Evolutionary conservation across 805 yeast species (phyloP), one percentile per base, ranked within the genome.

Genomic region (Yamadazyma akitaensis): DNA sequence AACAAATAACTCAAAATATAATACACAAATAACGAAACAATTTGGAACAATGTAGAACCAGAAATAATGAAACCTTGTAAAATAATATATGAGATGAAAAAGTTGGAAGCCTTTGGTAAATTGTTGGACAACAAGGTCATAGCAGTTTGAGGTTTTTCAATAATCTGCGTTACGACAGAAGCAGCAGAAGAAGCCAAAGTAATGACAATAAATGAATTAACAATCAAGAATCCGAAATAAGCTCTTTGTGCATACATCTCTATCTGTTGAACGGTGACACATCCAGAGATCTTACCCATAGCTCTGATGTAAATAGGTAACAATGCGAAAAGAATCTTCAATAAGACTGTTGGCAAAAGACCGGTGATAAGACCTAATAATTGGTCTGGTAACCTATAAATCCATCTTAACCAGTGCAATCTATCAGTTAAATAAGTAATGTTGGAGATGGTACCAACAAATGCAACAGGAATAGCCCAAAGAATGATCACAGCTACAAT

Each of bases 401-500:
- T 77, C 68, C 88, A 94, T 34, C 75, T 66, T 60, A 92, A 76
- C 73, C 88, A 94, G 8, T 73, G 88, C 26, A 92, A 79, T 51
- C 78, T 77, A 32, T 76, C 71, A 33, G 86, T 88, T 61, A 90
- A 73, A 59, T 77, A 84, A 53, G 84, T 81, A 55, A 92, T 79
- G 67, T 92, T 94, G 19, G 98, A 92, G 53, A 94, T 84, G 56
- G 82, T 78, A 79, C 98, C 98, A 43, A 92, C 96, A 58, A 89
- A 90, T n/a, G 97, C 96, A 34, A 92, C 97, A 9, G 99, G 99
- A 57, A 92, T 82, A 37, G 96, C 84, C 98, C 98, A 92, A 68
- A 90, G 89, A 40, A 92, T 79, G 43, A 84, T 72, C 37, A 84
- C 56, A 1, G 82, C 86, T 18, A 67, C 56, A 45, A 85, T 77